Base-by-base conservation (phyloP, 345 rosid genomes). In the Hypericum perforatum region DNA sequence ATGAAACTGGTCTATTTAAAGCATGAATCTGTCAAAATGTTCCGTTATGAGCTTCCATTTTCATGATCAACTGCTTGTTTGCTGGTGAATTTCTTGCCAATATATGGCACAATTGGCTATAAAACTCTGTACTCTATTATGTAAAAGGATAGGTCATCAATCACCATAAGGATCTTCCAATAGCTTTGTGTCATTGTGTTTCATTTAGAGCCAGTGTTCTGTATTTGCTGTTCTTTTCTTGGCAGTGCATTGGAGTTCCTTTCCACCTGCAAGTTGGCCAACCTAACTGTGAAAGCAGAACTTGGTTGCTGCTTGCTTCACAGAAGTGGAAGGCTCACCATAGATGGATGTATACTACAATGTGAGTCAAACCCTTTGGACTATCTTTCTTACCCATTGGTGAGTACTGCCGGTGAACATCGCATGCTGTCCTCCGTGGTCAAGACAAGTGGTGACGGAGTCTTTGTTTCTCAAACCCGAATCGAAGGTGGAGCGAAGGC, bases 291-390 rank as follows among this genome's bases (percentile, higher is more conserved):
- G 63, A 82, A 72, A 71, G 86, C 91, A 6, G 98, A 85, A 78
- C 95, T 92, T 0, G 98, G 98, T 5, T 83, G 94, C 77, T 92
- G 97, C 70, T 76, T 88, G 79, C 95, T 83, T 47, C 97, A 88
- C 45, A 67, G 89, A 73, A 83, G 86, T 61, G 98, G 98, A 64
- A 83, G 82, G 72, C 65, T 85, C 46, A 88, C 76, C n/a, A 78
- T 88, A 32, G 97, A 92, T 44, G 81, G 83, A n/a, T 92, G 98
- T 60, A 62, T 92, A 29, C 89, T 92, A 49, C 97, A 85, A 54
- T 88, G 97, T 10, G 94, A 85, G 46, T 63, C 87, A 0, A 75
- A 78, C 62, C 95, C 98, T 16, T 59, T 92, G 64, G 98, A 92
- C 70, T 76, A 76, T 60, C 89, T 92, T 44, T 92, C 98, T 6